These are phyloP conservation scores for Nyctanthes arbortristis DNA, from an alignment of 257 asterid species.

Conservation along the genomic window DNA sequence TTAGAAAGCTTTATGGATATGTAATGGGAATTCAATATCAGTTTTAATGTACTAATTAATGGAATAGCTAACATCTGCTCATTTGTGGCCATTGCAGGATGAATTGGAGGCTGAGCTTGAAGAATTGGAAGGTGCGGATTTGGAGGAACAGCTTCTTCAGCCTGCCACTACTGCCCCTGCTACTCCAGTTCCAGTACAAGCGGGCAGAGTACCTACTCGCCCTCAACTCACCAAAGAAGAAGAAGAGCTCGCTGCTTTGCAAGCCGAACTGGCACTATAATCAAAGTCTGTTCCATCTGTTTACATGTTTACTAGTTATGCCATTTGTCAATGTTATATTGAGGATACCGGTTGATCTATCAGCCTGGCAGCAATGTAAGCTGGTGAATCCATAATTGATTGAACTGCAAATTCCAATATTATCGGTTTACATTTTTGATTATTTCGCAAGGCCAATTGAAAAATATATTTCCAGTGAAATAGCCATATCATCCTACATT, in stretches of 20 bases:
- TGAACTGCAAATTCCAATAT: neutral
- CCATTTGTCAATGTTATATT: neutral
- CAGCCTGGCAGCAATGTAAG: neutral
- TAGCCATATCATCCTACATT: neutral
- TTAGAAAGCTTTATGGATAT: neutral
- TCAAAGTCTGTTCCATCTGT: constrained; percentile 5
- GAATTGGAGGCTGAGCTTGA: constrained; percentile 47
- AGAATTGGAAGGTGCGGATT: constrained; percentile 37
- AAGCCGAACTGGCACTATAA: constrained; percentile 42
- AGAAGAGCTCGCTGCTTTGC: constrained; percentile 41
- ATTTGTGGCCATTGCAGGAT: constrained; percentile 23
- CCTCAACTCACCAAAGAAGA: constrained; percentile 34
- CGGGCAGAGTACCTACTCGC: constrained; percentile 26
- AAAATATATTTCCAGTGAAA: neutral
- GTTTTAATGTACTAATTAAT: neutral
- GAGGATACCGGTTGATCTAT: neutral
- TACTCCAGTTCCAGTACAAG: constrained; percentile 29
- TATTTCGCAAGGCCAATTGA: neutral
- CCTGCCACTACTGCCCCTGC: constrained; percentile 40
- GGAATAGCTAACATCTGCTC: neutral
- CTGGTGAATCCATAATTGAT: neutral
- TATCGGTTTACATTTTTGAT: neutral
- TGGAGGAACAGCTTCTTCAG: constrained; percentile 41
- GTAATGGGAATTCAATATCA: neutral
- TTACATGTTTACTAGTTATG: neutral